A percentile compares a stretch with the other conserved stretches of the same genome.
Evolutionary conservation across 345 rosid genomes (phyloP).

Genomic region (Arabidopsis thaliana): TAIR10.1 NC_003074.8:9818501-9819000

Average conservation of each 20-base stretch:
- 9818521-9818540: constrained; percentile 23
- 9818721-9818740: constrained; percentile 80
- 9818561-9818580: constrained; percentile 98
- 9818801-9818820: constrained; percentile 96
- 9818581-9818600: constrained; percentile 91
- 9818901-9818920: constrained; percentile 30
- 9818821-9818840: constrained; percentile 98
- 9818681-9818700: constrained; percentile 25
- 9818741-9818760: constrained; percentile 82
- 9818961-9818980: constrained; percentile 34
- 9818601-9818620: constrained; percentile 76
- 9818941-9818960: constrained; percentile 16
- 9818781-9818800: constrained; percentile 75
- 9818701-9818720: constrained; percentile 25
- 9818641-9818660: constrained; percentile 18
- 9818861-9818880: constrained; percentile 88
- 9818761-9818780: constrained; percentile 66
- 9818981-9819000: constrained; percentile 71
- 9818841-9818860: constrained; percentile 95
- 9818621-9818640: constrained; percentile 90
- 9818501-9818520: not conserved
- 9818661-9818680: constrained; percentile 8
- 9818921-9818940: constrained; percentile 1
- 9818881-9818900: constrained; percentile 81
- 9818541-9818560: constrained; percentile 92